These are phyloP conservation scores for Quercus robur DNA, from an alignment of 306 rosid species.

Conservation along the genomic window DNA sequence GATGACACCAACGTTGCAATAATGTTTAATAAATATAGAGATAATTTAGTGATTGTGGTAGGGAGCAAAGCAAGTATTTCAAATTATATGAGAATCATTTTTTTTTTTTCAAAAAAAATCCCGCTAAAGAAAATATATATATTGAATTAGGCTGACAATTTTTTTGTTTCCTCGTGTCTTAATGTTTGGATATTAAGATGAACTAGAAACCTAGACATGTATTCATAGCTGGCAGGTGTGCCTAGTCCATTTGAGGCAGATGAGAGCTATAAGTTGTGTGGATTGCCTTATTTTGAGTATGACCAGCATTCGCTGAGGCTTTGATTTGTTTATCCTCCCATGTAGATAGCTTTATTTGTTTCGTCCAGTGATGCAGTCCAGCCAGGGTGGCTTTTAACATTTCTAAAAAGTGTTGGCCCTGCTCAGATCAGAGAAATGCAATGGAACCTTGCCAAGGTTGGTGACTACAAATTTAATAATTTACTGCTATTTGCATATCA, in stretches of 20 bases:
- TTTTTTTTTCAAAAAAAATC: too few relatives aligned
- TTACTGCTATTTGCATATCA: neutral
- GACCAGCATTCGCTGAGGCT: slow-evolving; percentile 18
- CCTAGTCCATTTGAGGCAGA: slow-evolving; percentile 12
- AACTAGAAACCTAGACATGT: neutral
- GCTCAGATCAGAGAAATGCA: slow-evolving; percentile 59
- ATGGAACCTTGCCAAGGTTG: slow-evolving; percentile 77
- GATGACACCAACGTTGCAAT: neutral
- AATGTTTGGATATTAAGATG: neutral
- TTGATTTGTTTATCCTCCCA: slow-evolving; percentile 9
- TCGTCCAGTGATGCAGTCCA: slow-evolving; percentile 70
- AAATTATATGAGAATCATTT: too few relatives aligned
- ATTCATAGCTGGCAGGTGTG: neutral
- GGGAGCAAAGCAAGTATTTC: neutral
- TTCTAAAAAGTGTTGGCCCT: slow-evolving; percentile 51
- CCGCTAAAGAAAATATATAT: too few relatives aligned
- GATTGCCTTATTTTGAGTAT: slow-evolving; percentile 1
- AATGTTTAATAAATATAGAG: neutral
- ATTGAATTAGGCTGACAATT: neutral
- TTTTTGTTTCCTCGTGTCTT: neutral
- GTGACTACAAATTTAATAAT: slow-evolving; percentile 20
- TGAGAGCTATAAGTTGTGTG: slow-evolving; percentile 8
- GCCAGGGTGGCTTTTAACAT: slow-evolving; percentile 74
- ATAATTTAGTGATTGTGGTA: neutral
- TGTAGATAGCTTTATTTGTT: slow-evolving; percentile 64